Base-by-base conservation (phyloP, 208 protist species). In the Herpetomonas samuelpessoai region DNA sequence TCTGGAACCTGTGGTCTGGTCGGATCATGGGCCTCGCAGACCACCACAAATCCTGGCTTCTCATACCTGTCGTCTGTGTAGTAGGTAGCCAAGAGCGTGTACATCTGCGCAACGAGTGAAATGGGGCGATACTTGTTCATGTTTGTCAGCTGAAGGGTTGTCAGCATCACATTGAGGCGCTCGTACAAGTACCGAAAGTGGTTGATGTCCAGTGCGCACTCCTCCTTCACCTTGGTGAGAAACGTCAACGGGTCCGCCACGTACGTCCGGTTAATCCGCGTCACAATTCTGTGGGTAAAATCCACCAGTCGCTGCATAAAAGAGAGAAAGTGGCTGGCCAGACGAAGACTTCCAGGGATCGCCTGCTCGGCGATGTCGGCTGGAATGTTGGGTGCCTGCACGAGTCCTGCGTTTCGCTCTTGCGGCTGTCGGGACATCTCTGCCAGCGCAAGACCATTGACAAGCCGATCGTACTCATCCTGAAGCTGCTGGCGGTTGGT, bases 11-110 rank as follows among this genome's bases (percentile, higher is more conserved):
- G 67, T 14, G 87, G 91, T 19, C 92, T 72, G 19, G 91, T 89
- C 16, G 97, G 90, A 64, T 98, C 97, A 50, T 85, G 88, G 0
- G 98, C 97, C 72, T 99, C 98, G 69, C 98, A 98, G 27, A 99
- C 96, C 38, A 97, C 89, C 57, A 87, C 86, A 72, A 97, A 96
- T 18, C 86, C 81, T 3, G 87, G 84, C 30, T 89, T 93, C 65
- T 95, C 91, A 59, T 95, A 89, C 2, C 86, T 69, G 65, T 95
- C 86, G 64, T 95, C 90, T 9, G 93, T 86, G 50, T 89, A 87
- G 81, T 99, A 95, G 0, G 94, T 98, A 18, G 92, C 74, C 4
- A 99, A 68, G 12, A 98, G 69, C 3, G 95, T 98, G 57, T 96
- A 98, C 86, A 99, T 98, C 55, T 98, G 88, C 19, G 92, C 87